Base-by-base conservation (phyloP, 345 rosid genomes). In the Hibiscus syriacus region DNA sequence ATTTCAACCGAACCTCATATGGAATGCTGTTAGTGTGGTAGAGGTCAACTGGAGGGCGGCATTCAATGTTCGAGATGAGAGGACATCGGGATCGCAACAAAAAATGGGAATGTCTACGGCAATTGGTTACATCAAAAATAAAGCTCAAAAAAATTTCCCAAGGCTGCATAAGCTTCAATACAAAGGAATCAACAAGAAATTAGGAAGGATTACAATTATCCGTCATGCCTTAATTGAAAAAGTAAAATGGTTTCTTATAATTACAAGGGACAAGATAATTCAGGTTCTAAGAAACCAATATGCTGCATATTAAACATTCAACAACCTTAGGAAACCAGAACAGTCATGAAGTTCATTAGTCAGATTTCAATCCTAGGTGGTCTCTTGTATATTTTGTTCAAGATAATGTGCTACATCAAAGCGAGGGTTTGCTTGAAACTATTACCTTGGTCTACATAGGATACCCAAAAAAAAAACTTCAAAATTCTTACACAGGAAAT, bases 401-500 rank as follows among this genome's bases (percentile, higher is more conserved):
- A 38, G 49, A 60, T 38, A 60, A 25, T 25, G 13, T 26, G 54
- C 22, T 63, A 22, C 54, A 45, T 23, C 23, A 4, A 63, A 63
- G 3, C 2, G 67, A 23, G 32, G 53, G 36, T 63, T 63, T 38
- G 5, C 38, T 26, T 63, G 17, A 16, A 63, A 23, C 14, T 23
- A 23, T 29, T 43, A 14, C 50, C 50, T 17, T 16, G 19, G 50
- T 46, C 2, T 46, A 46, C 8, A 46, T 1, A 16, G 20, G 50
- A 46, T 16, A 46, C 3, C 2, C n/a, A 20, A 17, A n/a, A 48
- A 27, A 48, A 13, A 3, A 55, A 20, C 16, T 53, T 48, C 5
- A 14, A 22, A 27, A 43, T 58, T 69, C 90, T 82, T 85, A 90
- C 98, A 93, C 80, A 93, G 73, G 88, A 88, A 93, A 76, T 93